Conservation (phyloP, 2,329 filamentous ascomycete species). For the Scedosporium minutisporum region DNA sequence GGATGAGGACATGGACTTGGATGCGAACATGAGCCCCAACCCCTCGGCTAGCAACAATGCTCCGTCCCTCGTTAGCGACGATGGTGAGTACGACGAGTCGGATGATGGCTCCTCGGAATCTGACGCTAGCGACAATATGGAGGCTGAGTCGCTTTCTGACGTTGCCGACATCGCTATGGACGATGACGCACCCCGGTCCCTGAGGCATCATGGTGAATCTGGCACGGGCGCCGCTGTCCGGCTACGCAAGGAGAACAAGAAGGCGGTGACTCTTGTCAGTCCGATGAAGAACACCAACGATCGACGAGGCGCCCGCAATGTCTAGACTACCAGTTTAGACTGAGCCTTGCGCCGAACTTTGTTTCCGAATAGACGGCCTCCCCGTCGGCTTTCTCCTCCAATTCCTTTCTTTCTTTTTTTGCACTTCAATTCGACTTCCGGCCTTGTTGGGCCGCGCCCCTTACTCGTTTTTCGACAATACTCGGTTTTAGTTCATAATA, state of each 20-base stretch:
- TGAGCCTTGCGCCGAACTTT: neutral
- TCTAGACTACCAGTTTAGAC: constrained; percentile 11
- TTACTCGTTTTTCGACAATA: constrained; percentile 19
- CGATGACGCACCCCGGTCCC: constrained; percentile 38
- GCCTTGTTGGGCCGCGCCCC: constrained; percentile 1
- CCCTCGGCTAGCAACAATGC: constrained; percentile 65
- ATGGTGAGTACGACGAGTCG: constrained; percentile 68
- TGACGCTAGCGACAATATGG: constrained; percentile 45
- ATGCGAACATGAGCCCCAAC: constrained; percentile 57
- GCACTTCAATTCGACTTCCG: neutral
- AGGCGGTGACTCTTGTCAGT: constrained; percentile 46
- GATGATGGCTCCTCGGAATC: constrained; percentile 53
- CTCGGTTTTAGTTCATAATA: constrained; percentile 17
- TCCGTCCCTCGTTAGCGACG: constrained; percentile 72
- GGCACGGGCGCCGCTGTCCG: constrained; percentile 31
- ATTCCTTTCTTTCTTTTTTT: neutral
- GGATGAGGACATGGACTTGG: constrained; percentile 42
- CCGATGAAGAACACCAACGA: constrained; percentile 33
- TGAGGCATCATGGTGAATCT: constrained; percentile 32
- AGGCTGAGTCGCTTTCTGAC: constrained; percentile 50
- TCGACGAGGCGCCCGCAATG: constrained; percentile 15
- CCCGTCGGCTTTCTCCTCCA: neutral
- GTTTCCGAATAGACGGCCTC: neutral
- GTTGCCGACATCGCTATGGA: constrained; percentile 54
- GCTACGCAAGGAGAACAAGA: constrained; percentile 43